Conservation (phyloP, 2,329 filamentous ascomycete species). For the Capronia americana region DNA sequence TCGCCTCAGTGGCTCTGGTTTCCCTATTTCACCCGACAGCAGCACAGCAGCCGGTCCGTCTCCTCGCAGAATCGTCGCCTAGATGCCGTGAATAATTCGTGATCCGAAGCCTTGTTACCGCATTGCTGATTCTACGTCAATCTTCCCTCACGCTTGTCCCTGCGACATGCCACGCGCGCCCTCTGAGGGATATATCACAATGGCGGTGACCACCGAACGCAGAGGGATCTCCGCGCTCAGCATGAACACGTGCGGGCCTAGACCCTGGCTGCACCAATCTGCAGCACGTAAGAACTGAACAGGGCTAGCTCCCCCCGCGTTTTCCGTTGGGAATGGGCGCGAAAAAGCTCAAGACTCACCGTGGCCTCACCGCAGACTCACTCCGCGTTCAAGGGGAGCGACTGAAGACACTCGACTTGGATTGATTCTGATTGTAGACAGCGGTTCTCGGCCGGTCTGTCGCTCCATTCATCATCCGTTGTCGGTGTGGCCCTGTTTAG, state of each 20-base stretch:
- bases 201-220: conserved; percentile 7
- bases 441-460: background rate
- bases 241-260: conserved; percentile 19
- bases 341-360: background rate
- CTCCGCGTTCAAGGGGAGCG: background rate
- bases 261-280: conserved; percentile 2
- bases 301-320: conserved; percentile 31
- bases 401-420: background rate
- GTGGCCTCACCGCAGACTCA: background rate
- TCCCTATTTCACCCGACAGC: background rate
- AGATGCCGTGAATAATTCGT: conserved; percentile 9
- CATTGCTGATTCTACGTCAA: conserved; percentile 1
- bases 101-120: conserved; percentile 4
- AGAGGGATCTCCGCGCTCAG: conserved; percentile 4
- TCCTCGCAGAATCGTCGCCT: background rate
- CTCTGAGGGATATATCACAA: conserved; percentile 10
- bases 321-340: conserved; percentile 18
- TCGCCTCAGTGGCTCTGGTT: background rate
- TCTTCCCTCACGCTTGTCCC: background rate
- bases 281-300: conserved; percentile 5
- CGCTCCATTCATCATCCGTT: background rate
- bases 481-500: background rate
- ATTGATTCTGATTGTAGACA: background rate
- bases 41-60: background rate
- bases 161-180: background rate